These are phyloP conservation scores for Phialophora chinensis DNA, from an alignment of 2,329 filamentous ascomycete species.

Conservation along the genomic window DNA sequence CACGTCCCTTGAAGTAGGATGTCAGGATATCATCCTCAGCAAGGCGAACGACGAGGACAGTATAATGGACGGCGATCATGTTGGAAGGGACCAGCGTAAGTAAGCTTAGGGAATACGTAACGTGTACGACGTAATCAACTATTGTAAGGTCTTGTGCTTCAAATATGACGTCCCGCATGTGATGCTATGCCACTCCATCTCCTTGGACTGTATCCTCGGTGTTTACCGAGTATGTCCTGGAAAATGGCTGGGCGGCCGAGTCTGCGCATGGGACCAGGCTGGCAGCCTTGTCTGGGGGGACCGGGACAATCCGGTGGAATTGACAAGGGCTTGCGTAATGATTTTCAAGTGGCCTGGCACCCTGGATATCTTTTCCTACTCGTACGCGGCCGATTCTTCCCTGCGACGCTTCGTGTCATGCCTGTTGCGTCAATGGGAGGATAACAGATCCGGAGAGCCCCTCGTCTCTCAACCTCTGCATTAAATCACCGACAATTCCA, in stretches of 20 bases:
- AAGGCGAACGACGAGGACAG: too few species aligned
- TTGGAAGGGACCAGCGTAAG: too few species aligned
- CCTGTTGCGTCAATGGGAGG: background rate
- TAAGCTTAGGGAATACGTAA: background rate
- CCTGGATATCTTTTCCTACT: background rate
- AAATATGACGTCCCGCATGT: background rate
- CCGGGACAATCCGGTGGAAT: background rate
- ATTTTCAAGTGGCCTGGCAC: too few species aligned
- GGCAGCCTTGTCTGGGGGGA: conserved; percentile 3
- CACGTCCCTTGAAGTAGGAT: background rate
- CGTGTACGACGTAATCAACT: background rate
- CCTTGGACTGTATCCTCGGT: too few species aligned
- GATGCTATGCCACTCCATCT: too few species aligned
- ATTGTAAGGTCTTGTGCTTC: too few species aligned
- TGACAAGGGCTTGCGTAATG: background rate
- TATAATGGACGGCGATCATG: too few species aligned
- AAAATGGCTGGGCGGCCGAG: too few species aligned
- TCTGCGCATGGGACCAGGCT: background rate
- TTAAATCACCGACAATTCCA: background rate
- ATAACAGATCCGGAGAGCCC: background rate
- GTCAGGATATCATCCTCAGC: too few species aligned
- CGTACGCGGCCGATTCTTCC: background rate
- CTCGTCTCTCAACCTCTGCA: background rate
- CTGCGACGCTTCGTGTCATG: too few species aligned
- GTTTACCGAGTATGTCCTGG: too few species aligned